phyloP scores from a whole-genome alignment of 176 grass and related monocot genomes.

The Cymbopogon citratus region DNA sequence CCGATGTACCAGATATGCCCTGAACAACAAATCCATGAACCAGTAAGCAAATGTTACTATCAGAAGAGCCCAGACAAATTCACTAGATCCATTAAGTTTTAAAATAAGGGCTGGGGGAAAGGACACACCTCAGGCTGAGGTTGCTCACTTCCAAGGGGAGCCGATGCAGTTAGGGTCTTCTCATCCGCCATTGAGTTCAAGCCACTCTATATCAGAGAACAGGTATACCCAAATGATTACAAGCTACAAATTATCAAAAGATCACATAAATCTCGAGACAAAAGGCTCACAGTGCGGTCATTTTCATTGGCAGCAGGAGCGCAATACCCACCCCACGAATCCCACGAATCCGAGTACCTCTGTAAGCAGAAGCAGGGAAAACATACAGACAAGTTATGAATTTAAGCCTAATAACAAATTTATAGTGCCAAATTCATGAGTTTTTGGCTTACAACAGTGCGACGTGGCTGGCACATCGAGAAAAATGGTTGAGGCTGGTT shows the following conservation, averaged over 20 bases:
- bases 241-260: background rate
- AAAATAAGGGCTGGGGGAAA: background rate
- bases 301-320: background rate
- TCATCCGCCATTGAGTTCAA: constrained; percentile 15
- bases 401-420: background rate
- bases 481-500: constrained; percentile 27
- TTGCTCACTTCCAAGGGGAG: constrained; percentile 10
- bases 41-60: background rate
- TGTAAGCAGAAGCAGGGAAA: constrained; percentile 11
- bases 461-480: constrained; percentile 26
- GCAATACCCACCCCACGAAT: constrained; percentile 30
- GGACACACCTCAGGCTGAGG: background rate
- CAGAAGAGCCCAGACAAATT: background rate
- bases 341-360: constrained; percentile 37
- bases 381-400: background rate
- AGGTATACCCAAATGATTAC: background rate
- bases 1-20: constrained; percentile 5
- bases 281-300: background rate
- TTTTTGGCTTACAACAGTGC: constrained; percentile 24
- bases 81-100: background rate
- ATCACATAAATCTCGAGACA: background rate
- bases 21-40: constrained; percentile 9
- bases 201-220: background rate
- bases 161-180: background rate
- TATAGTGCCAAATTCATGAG: background rate